Base-by-base conservation (phyloP, 2,329 filamentous ascomycete species). In the Aspergillus jensenii region DNA sequence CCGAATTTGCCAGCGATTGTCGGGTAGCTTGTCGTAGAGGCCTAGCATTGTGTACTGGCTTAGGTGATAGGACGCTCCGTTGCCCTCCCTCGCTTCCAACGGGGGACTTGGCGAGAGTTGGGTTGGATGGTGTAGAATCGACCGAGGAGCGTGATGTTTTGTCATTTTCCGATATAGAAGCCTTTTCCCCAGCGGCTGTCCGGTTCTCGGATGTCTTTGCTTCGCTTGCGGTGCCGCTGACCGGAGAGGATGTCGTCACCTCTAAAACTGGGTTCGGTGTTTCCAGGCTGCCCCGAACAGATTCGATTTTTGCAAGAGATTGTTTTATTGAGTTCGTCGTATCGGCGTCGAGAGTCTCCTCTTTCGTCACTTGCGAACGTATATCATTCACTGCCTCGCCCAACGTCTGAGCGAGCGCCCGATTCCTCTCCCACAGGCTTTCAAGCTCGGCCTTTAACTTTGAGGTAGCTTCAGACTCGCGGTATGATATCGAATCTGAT, bases 1-100 rank as follows among this genome's bases (percentile, higher is more conserved):
- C 77, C 17, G 79, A 76, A 50, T 80, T 72, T 37, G 75, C 72
- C 49, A 81, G 62, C 39, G 78, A 76, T 49, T 77, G 74, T 41
- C 79, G 76, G 9, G 67, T 58, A 43, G 52, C 53, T 46, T 68
- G 62, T 45, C 67, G 69, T 35, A 61, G 52, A 23, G 68, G 61
- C 55, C 64, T 66, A 39, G 65, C 59, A 23, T 65, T 67, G 15
- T 60, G 49, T 21, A 60, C 52, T 40, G 52, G 59, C 31, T 52
- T 43, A 31, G 46, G 49, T 6, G 53, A 55, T 17, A 57, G 7
- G n/a, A 47, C 43, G 27, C 19, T 55, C 14, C 45, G 52, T 27
- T 35, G 23, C 31, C 54, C 59, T 17, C 19, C 19, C 19, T 63
- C 59, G 9, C 56, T 50, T 21, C 43, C 52, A 27, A 58, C 23